Evolutionary conservation across 148 eudicot species (phyloP).

Genomic region (Simmondsia chinensis): DNA sequence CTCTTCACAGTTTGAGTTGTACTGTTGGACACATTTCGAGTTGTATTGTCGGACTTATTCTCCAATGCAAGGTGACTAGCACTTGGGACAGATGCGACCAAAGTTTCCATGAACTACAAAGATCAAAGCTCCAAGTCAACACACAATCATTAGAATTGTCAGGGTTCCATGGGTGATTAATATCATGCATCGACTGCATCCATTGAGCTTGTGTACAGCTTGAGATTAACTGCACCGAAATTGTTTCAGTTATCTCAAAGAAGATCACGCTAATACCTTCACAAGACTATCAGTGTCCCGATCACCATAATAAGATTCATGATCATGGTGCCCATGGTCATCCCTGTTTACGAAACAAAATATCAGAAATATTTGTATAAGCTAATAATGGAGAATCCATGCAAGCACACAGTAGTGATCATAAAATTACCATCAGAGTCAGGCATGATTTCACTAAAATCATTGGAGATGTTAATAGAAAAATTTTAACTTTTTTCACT

Average conservation of each 20-base stretch:
- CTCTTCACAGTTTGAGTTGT: conserved; percentile 35
- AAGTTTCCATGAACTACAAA: conserved; percentile 60
- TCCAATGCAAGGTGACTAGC: conserved; percentile 41
- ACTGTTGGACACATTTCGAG: conserved; percentile 24
- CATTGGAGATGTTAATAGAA: too few relatives aligned
- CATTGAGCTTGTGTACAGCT: too few relatives aligned
- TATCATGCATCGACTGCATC: too few relatives aligned
- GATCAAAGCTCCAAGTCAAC: conserved; percentile 9
- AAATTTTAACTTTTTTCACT: too few relatives aligned
- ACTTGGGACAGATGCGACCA: conserved; percentile 59
- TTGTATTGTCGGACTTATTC: conserved; percentile 23
- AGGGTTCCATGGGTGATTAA: too few relatives aligned
- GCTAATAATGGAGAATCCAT: background rate
- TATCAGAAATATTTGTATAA: background rate
- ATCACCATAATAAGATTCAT: conserved; percentile 94
- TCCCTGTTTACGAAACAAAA: conserved; percentile 31
- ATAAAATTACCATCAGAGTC: background rate
- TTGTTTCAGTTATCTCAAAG: background rate
- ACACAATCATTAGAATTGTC: too few relatives aligned
- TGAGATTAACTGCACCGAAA: too few relatives aligned
- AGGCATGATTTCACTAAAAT: too few relatives aligned
- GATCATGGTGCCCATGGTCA: conserved; percentile 85
- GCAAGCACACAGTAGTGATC: background rate
- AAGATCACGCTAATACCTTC: conserved; percentile 33
- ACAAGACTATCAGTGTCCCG: conserved; percentile 92